phyloP scores from a whole-genome alignment of 2,329 filamentous ascomycete species.

The Erysiphe neolycopersici region DNA sequence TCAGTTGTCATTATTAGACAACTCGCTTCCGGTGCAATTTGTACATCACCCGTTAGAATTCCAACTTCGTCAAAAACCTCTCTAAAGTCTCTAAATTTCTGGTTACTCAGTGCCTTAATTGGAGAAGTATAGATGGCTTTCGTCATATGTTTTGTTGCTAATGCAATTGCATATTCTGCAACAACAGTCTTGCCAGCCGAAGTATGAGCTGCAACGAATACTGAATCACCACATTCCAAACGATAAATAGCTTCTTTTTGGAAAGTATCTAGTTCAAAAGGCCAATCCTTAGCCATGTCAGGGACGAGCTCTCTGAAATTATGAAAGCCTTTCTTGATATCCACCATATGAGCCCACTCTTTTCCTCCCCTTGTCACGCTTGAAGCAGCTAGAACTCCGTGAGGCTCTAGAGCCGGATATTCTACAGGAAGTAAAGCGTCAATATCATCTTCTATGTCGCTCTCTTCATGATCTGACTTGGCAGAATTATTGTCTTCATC shows the following conservation, averaged over 20 bases:
- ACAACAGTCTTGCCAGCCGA: slow-evolving; percentile 97
- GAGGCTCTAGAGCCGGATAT: slow-evolving; percentile 73
- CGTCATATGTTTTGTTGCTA: slow-evolving; percentile 96
- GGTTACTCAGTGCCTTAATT: slow-evolving; percentile 94
- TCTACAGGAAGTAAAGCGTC: slow-evolving; percentile 76
- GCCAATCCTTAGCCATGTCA: slow-evolving; percentile 88
- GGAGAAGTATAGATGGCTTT: slow-evolving; percentile 98
- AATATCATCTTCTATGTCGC: slow-evolving; percentile 34
- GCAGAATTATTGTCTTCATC: slow-evolving; percentile 6
- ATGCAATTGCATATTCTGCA: slow-evolving; percentile 87
- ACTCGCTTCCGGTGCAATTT: slow-evolving; percentile 91
- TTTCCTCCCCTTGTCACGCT: slow-evolving; percentile 46
- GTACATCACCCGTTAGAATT: slow-evolving; percentile 88
- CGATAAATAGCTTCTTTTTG: slow-evolving; percentile 98
- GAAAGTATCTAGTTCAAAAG: slow-evolving; percentile 91
- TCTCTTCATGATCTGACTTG: slow-evolving; percentile 12
- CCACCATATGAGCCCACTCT: slow-evolving; percentile 97
- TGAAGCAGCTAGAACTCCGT: slow-evolving; percentile 45
- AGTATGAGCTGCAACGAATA: slow-evolving; percentile 93
- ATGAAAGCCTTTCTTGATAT: slow-evolving; percentile 75
- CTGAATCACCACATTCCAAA: slow-evolving; percentile 83
- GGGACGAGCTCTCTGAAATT: slow-evolving; percentile 87
- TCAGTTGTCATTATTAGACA: slow-evolving; percentile 99
- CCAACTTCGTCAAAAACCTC: slow-evolving; percentile 82
- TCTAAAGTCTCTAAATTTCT: slow-evolving; percentile 92